Percentiles rank a stretch among this genome's conserved stretches.
Conservation (phyloP, 805 yeast species). For the Debaryomyces castellii region DNA sequence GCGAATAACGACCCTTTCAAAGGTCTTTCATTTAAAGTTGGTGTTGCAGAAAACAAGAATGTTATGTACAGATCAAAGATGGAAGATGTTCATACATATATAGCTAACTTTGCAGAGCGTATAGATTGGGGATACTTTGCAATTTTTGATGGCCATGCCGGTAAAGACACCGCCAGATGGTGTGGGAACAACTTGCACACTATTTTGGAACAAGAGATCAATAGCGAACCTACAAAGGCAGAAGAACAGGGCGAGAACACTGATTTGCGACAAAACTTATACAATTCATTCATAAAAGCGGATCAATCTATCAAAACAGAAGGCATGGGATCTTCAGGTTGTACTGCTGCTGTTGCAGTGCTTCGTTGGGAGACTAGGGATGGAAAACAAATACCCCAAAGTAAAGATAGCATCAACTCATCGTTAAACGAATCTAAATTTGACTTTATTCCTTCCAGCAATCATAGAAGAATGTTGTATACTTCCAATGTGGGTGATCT, state of each 20-base stretch:
- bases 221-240: constrained; percentile 12
- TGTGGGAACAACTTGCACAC: constrained; percentile 85
- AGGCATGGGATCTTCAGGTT: constrained; percentile 75
- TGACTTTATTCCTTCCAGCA: constrained; percentile 47
- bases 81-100: constrained; percentile 96
- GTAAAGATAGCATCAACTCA: constrained; percentile 5
- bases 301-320: constrained; percentile 65
- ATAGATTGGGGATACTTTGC: constrained; percentile 95
- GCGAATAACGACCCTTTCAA: constrained; percentile 42
- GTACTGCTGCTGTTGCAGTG: constrained; percentile 94
- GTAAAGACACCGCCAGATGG: constrained; percentile 89
- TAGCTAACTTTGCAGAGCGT: constrained; percentile 88
- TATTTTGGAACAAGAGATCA: constrained; percentile 57
- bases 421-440: constrained; percentile 25
- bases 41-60: constrained; percentile 90
- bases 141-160: constrained; percentile 96
- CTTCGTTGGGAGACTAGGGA: constrained; percentile 70
- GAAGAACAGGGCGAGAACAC: constrained; percentile 14
- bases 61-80: constrained; percentile 76
- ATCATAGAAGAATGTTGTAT: constrained; percentile 73
- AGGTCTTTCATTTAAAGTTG: constrained; percentile 74
- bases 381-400: constrained; percentile 2
- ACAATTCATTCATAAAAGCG: constrained; percentile 69
- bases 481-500: constrained; percentile 97
- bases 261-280: constrained; percentile 66